Evolutionary conservation across 768 basidiomycete species (phyloP).

Genomic region (Lentinula boryana): DNA sequence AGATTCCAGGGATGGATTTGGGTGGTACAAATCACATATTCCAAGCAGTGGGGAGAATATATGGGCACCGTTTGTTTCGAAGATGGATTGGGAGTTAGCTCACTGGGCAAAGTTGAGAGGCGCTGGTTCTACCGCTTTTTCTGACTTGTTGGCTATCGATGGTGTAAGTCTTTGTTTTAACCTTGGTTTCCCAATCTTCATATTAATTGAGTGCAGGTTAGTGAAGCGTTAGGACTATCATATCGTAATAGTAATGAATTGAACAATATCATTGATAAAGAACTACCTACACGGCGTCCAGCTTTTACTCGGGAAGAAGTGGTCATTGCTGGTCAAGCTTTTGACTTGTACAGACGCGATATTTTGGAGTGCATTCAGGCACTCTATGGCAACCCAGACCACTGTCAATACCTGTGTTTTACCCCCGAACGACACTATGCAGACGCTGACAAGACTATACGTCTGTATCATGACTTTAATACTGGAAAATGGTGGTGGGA

Average conservation of each 20-base stretch:
- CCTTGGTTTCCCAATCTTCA: neutral
- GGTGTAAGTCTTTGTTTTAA: slow-evolving; percentile 13
- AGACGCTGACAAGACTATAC: slow-evolving; percentile 16
- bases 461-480: slow-evolving; percentile 37
- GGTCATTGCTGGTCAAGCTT: slow-evolving; percentile 19
- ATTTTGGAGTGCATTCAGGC: slow-evolving; percentile 28
- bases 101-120: slow-evolving; percentile 23
- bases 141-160: slow-evolving; percentile 21
- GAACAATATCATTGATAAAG: slow-evolving; percentile 23
- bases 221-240: slow-evolving; percentile 22
- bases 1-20: neutral
- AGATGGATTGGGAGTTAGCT: slow-evolving; percentile 11
- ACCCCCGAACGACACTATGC: slow-evolving; percentile 31
- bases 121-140: slow-evolving; percentile 7
- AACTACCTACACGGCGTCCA: slow-evolving; percentile 18
- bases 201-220: slow-evolving; percentile 10
- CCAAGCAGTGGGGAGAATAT: neutral
- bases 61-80: slow-evolving; percentile 17
- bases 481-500: slow-evolving; percentile 50
- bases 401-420: slow-evolving; percentile 21
- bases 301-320: slow-evolving; percentile 21
- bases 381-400: slow-evolving; percentile 27
- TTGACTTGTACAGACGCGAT: slow-evolving; percentile 27
- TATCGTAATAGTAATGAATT: slow-evolving; percentile 24
- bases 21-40: neutral